Base-by-base conservation (phyloP, 2,329 filamentous ascomycete genomes). In the Ceratocystis variospora region DNA sequence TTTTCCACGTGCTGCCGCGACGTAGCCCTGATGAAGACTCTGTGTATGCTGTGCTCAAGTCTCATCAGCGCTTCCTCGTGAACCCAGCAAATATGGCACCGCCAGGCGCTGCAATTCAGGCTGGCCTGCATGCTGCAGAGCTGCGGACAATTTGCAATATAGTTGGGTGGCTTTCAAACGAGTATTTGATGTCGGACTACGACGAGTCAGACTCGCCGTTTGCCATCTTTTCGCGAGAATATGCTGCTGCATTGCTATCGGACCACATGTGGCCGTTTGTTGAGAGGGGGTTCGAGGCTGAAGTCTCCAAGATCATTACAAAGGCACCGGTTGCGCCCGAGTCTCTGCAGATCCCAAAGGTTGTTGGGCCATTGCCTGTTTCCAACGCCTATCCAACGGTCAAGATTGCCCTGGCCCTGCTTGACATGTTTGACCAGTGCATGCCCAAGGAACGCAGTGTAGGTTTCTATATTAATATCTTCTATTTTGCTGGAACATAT, bases 381-480 rank as follows among this genome's bases (percentile, higher is more conserved):
- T 83, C 83, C 1, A 84, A 83, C 69, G 81, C 83, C 0, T 81
- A 83, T 69, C 81, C 83, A 0, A 76, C 82, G 1, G 81, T 85
- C 5, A 84, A 81, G 70, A 78, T 78, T 37, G 83, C 84, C 0
- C 75, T 85, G 8, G 81, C 83, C 69, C 75, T 87, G 22, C 73
- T 87, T 7, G 76, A 79, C 67, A 79, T 84, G 80, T 87, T 86
- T 71, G 84, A 87, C 69, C 81, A 82, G 69, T 80, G 81, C 48
- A 85, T 85, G 82, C 83, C 83, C 0, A 85, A 85, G 64, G 83
- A 85, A 71, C 77, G 83, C 74, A 83, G 81, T 69, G 82, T 85
- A 76, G 76, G 81, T 77, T 2, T 19, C 46, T 25, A 33, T n/a
- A 33, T n/a, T 53, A n/a, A 6, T 59, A 15, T 37, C 3, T 59